Evolutionary conservation across 192 early-diverging fungal species (phyloP).

Genomic region (Endogone sp.): DNA sequence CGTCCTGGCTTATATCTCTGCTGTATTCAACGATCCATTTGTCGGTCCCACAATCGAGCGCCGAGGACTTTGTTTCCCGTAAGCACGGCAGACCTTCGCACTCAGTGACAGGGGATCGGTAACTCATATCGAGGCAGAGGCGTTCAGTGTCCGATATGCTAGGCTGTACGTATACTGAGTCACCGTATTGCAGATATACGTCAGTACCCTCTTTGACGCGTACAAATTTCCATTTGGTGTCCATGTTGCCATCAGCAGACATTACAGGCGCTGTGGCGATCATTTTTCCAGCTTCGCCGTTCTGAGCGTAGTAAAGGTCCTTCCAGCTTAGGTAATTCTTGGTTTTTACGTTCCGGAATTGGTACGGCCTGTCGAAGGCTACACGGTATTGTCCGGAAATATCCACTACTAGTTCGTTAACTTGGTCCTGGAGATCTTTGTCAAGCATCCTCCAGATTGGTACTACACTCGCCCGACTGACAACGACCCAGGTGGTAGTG

Average conservation of each 20-base stretch:
- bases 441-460: background rate
- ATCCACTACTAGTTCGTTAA: no score
- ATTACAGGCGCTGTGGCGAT: background rate
- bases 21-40: background rate
- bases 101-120: background rate
- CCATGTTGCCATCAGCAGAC: background rate
- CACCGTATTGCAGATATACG: background rate
- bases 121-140: background rate
- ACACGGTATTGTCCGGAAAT: background rate
- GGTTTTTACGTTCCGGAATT: background rate
- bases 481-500: background rate
- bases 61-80: background rate
- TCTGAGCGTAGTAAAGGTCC: background rate
- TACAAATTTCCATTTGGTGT: background rate
- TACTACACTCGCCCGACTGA: background rate
- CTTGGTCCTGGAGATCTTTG: background rate
- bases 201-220: background rate
- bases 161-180: background rate
- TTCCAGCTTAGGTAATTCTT: background rate
- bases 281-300: background rate
- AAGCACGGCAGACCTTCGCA: background rate
- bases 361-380: background rate
- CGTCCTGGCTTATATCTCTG: background rate
- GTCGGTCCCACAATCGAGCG: background rate
- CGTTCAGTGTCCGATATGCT: background rate